These are phyloP conservation scores for Pilaira anomala DNA, from an alignment of 192 early-diverging fungal species.

Conservation along the genomic window DNA sequence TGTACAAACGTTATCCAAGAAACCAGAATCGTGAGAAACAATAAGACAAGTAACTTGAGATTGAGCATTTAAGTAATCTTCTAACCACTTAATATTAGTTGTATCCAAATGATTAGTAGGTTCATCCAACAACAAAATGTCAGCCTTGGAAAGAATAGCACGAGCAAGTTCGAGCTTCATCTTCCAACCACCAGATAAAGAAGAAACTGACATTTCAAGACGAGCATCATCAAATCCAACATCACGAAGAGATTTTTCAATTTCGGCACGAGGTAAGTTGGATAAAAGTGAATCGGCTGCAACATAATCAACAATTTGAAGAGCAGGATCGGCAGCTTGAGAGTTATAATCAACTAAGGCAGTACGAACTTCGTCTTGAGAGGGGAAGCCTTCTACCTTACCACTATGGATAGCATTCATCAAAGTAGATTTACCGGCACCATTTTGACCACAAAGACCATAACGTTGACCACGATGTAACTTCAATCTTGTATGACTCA, in stretches of 20 bases:
- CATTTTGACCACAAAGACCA: slow-evolving; percentile 79
- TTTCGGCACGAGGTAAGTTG: slow-evolving; percentile 44
- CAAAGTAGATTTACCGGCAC: slow-evolving; percentile 78
- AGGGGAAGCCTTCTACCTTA: slow-evolving; percentile 76
- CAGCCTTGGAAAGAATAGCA: slow-evolving; percentile 80
- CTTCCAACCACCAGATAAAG: slow-evolving; percentile 83
- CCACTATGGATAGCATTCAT: slow-evolving; percentile 79
- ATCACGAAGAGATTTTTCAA: slow-evolving; percentile 42
- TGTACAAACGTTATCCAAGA: slow-evolving; percentile 78
- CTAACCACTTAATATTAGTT: slow-evolving; percentile 71
- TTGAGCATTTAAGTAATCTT: slow-evolving; percentile 65
- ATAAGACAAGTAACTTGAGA: slow-evolving; percentile 69
- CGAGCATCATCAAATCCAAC: slow-evolving; percentile 66
- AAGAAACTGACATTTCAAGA: slow-evolving; percentile 54
- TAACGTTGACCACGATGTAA: slow-evolving; percentile 75
- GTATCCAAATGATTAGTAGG: slow-evolving; percentile 90
- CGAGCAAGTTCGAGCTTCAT: slow-evolving; percentile 84
- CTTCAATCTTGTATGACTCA: slow-evolving; percentile 59
- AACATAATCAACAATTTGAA: slow-evolving; percentile 61
- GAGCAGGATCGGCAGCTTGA: slow-evolving; percentile 62
- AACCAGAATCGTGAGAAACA: slow-evolving; percentile 80
- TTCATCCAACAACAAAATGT: slow-evolving; percentile 90
- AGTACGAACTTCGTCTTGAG: slow-evolving; percentile 64
- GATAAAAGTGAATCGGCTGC: slow-evolving; percentile 46
- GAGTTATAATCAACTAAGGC: slow-evolving; percentile 74